These are phyloP conservation scores for Diophrys appendiculata DNA, from an alignment of 73 alveolate species.

Conservation along the genomic window DNA sequence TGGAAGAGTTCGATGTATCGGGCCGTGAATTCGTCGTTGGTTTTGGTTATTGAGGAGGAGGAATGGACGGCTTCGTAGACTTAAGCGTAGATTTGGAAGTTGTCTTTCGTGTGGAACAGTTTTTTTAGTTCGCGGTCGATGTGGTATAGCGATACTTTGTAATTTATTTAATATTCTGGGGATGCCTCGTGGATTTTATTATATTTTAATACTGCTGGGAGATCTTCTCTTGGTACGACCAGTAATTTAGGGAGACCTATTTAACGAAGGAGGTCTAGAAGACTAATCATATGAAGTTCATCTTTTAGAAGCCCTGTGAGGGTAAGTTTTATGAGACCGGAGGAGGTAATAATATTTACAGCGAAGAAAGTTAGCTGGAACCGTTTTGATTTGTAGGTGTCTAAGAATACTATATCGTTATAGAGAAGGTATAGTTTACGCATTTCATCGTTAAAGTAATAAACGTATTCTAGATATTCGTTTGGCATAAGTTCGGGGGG, in stretches of 20 bases:
- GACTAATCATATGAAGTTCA: not conserved
- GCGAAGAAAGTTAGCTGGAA: not conserved
- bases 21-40: not conserved
- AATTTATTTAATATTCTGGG: not conserved
- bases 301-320: not conserved
- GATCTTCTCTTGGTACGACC: not conserved
- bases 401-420: not conserved
- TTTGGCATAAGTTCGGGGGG: no score
- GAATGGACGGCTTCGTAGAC: not conserved
- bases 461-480: no score
- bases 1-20: not conserved
- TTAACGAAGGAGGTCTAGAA: not conserved
- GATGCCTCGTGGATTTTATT: not conserved
- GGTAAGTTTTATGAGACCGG: not conserved
- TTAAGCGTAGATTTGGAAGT: not conserved
- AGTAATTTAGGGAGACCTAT: not conserved
- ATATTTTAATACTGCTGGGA: not conserved
- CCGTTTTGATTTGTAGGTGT: not conserved
- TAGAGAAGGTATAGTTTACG: no score
- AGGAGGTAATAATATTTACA: not conserved
- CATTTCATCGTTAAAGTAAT: no score
- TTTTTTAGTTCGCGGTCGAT: not conserved
- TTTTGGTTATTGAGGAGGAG: not conserved
- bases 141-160: not conserved
- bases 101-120: not conserved